Percentiles rank a stretch among this genome's conserved stretches.
Conservation (phyloP, 176 grass and related monocot species). For the Raddia guianensis region DNA sequence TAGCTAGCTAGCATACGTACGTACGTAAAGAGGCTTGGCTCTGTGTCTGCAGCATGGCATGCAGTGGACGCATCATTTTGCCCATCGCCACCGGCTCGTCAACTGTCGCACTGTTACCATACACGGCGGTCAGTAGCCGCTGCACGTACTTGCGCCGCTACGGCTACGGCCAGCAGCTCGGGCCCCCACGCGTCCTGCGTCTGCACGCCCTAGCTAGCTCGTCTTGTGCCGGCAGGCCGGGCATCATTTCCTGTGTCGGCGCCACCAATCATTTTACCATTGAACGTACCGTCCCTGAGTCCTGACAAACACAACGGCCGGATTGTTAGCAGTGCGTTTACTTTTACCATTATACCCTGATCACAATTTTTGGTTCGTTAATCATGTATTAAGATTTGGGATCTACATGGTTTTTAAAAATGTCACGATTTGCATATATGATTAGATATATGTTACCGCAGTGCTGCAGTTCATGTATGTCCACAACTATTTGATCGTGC, state of each 20-base stretch:
- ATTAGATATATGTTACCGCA: too few relatives aligned
- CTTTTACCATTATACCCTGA: not conserved
- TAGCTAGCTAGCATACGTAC: not conserved
- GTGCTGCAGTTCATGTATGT: too few relatives aligned
- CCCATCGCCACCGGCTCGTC: not conserved
- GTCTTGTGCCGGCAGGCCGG: not conserved
- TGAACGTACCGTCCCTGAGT: not conserved
- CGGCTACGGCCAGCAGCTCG: not conserved
- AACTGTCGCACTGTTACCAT: slow-evolving; percentile 15
- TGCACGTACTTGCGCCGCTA: not conserved
- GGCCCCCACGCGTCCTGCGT: not conserved
- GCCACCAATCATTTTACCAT: slow-evolving; percentile 43
- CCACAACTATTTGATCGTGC: too few relatives aligned
- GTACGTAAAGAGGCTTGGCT: not conserved
- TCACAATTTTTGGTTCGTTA: not conserved
- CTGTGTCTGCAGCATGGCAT: not conserved
- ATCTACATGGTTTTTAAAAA: too few relatives aligned
- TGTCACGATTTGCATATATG: too few relatives aligned
- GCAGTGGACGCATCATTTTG: slow-evolving; percentile 16
- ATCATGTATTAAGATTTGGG: too few relatives aligned
- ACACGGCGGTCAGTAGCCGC: not conserved
- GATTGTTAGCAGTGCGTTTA: not conserved
- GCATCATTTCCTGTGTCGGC: slow-evolving; percentile 31
- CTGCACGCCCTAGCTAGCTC: not conserved
- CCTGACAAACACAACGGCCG: not conserved